phyloP scores from a whole-genome alignment of 352 stramenopile species.

The Nothophytophthora sp. region DNA sequence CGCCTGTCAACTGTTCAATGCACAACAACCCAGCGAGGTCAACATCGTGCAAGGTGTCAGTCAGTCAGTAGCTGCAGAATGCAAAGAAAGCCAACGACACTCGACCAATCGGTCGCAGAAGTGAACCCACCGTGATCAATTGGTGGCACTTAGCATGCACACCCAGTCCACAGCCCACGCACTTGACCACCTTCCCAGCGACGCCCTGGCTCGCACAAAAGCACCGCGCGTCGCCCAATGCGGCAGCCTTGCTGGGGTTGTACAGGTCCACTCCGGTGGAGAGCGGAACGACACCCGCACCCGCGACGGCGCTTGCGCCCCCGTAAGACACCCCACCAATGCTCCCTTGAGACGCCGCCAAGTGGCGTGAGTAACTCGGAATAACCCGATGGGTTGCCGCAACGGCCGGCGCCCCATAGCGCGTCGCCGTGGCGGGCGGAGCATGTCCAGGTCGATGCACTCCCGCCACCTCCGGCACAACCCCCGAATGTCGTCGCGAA shows the following conservation, averaged over 20 bases:
- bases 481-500: too few relatives aligned
- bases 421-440: conserved; percentile 1
- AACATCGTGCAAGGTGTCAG: neutral
- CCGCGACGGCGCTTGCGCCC: conserved; percentile 3
- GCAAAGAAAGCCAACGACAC: neutral
- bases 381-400: too few relatives aligned
- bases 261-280: conserved; percentile 40
- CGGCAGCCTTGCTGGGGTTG: conserved; percentile 22
- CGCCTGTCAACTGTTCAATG: conserved; percentile 26
- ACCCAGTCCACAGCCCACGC: conserved; percentile 43
- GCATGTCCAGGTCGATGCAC: conserved; percentile 5
- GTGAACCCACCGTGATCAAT: conserved; percentile 43
- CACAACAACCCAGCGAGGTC: conserved; percentile 1
- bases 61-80: neutral
- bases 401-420: conserved; percentile 6
- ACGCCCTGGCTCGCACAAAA: conserved; percentile 46
- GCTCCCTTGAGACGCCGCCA: too few relatives aligned
- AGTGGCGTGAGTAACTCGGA: too few relatives aligned
- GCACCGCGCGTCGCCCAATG: conserved; percentile 53
- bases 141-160: conserved; percentile 85
- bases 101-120: too few relatives aligned
- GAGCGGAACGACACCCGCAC: conserved; percentile 19
- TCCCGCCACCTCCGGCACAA: too few relatives aligned
- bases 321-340: too few relatives aligned
- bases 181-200: conserved; percentile 50